Evolutionary conservation across 495 filamentous ascomycete species (phyloP).

Genomic region (Lepidopterella palustris): DNA sequence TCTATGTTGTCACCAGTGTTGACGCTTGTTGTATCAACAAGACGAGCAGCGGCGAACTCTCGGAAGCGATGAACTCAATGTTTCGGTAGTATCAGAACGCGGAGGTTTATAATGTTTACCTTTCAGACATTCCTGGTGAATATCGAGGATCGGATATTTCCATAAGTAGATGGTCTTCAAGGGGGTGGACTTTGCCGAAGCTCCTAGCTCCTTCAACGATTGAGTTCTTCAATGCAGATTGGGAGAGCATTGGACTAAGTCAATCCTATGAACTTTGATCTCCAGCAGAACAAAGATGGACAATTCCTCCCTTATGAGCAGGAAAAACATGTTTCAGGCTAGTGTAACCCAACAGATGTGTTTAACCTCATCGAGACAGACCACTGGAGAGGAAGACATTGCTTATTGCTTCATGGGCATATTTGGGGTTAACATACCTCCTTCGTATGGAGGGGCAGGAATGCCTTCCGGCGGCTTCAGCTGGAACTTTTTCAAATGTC

Average conservation of each 20-base stretch:
- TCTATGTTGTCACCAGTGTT: constrained; percentile 33
- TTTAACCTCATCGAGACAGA: not conserved
- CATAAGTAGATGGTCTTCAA: constrained; percentile 7
- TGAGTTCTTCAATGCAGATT: constrained; percentile 17
- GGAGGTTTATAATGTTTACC: constrained; percentile 2
- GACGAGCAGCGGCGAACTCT: constrained; percentile 32
- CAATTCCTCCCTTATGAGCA: constrained; percentile 5
- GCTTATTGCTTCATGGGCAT: constrained; percentile 11
- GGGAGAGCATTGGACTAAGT: constrained; percentile 16
- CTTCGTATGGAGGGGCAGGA: not conserved
- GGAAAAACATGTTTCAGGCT: constrained; percentile 5
- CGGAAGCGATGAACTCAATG: constrained; percentile 41
- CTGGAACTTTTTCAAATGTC: no score
- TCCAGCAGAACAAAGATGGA: constrained; percentile 14
- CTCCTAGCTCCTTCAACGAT: constrained; percentile 10
- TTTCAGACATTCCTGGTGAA: not conserved
- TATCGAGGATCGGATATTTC: not conserved
- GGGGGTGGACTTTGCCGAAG: constrained; percentile 9
- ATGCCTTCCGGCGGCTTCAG: constrained; percentile 2
- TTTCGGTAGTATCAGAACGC: constrained; percentile 19
- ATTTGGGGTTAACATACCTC: constrained; percentile 7
- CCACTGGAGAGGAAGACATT: constrained; percentile 2
- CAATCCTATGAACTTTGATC: constrained; percentile 9
- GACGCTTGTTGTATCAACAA: constrained; percentile 42
- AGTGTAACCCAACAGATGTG: not conserved